Evolutionary conservation across 495 filamentous ascomycete species (phyloP).

Genomic region (Neurospora sp.): DNA sequence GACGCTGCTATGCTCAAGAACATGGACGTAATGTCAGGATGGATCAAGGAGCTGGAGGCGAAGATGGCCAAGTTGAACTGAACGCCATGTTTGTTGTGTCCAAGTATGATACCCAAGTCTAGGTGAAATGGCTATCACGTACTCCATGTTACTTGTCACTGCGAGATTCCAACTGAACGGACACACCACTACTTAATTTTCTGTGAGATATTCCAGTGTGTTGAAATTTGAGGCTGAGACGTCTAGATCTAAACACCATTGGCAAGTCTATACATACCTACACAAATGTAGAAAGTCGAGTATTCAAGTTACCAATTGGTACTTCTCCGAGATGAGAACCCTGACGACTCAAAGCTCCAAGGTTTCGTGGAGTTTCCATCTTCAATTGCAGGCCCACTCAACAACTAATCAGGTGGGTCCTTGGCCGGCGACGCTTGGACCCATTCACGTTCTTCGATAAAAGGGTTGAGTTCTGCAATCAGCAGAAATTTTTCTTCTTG

Average conservation of each 20-base stretch:
- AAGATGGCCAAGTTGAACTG: slow-evolving; percentile 50
- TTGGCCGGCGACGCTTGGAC: background rate
- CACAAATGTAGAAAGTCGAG: background rate
- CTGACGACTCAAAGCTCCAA: background rate
- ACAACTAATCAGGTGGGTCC: background rate
- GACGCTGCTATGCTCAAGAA: slow-evolving; percentile 65
- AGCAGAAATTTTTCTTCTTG: background rate
- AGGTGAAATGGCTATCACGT: background rate
- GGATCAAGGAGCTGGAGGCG: slow-evolving; percentile 81
- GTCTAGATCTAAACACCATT: background rate
- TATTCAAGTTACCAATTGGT: background rate
- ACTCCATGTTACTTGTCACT: background rate
- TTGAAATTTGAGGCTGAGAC: background rate
- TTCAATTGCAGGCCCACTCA: background rate
- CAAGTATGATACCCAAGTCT: slow-evolving; percentile 19
- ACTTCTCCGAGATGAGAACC: background rate
- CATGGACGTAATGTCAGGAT: slow-evolving; percentile 68
- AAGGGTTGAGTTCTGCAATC: background rate
- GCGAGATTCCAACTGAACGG: background rate
- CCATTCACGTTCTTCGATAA: background rate
- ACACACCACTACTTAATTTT: background rate
- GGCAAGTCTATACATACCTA: background rate
- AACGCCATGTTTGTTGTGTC: slow-evolving; percentile 3
- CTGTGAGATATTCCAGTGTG: too few relatives aligned
- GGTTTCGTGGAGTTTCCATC: background rate